phyloP scores from a whole-genome alignment of 768 basidiomycete species.

The Tephrocybe sp. region DNA sequence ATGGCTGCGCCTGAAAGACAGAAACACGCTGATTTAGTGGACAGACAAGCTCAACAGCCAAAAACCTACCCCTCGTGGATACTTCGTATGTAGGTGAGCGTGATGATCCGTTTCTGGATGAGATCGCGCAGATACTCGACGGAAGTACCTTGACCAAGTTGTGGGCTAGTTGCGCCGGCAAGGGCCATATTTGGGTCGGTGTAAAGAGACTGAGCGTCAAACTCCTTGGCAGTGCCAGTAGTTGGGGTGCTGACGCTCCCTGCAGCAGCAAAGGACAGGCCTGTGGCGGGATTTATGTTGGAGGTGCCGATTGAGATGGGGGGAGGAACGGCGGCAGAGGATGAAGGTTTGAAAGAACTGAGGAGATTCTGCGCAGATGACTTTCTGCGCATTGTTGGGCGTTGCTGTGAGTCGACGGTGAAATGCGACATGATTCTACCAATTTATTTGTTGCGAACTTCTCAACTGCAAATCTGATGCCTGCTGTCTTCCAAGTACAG shows the following conservation, averaged over 20 bases:
- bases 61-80: slow-evolving; percentile 79
- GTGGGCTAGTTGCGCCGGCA: slow-evolving; percentile 39
- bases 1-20: slow-evolving; percentile 59
- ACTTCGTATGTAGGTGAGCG: slow-evolving; percentile 80
- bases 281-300: slow-evolving; percentile 32
- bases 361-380: slow-evolving; percentile 84
- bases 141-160: slow-evolving; percentile 61
- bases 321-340: slow-evolving; percentile 24
- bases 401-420: slow-evolving; percentile 30
- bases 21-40: not conserved
- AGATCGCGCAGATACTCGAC: slow-evolving; percentile 78
- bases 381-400: slow-evolving; percentile 77
- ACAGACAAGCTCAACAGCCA: not conserved
- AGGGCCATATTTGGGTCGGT: slow-evolving; percentile 40
- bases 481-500: slow-evolving; percentile 2
- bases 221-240: slow-evolving; percentile 51
- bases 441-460: slow-evolving; percentile 6
- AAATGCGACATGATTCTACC: slow-evolving; percentile 36
- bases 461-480: slow-evolving; percentile 4
- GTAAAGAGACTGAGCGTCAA: slow-evolving; percentile 70
- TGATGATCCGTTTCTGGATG: slow-evolving; percentile 81
- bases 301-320: slow-evolving; percentile 29
- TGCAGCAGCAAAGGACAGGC: slow-evolving; percentile 36
- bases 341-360: slow-evolving; percentile 60
- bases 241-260: slow-evolving; percentile 41